Evolutionary conservation across 768 basidiomycete species (phyloP).

Genomic region (Asterophora parasitica): DNA sequence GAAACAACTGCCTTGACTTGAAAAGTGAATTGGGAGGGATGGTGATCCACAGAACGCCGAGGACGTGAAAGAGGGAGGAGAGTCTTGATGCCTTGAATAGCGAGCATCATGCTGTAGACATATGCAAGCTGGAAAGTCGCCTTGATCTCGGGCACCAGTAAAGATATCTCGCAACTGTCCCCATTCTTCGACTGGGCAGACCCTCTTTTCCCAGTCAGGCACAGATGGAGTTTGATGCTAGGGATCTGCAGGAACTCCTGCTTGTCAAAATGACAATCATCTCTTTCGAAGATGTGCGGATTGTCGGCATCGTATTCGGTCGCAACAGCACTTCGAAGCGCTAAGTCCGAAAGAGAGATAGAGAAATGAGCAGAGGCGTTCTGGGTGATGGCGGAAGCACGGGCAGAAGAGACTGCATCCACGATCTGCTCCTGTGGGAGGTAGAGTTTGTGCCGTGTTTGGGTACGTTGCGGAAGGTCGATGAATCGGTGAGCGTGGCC

Average conservation of each 20-base stretch:
- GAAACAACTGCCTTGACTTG: conserved; percentile 32
- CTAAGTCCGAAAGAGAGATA: conserved; percentile 41
- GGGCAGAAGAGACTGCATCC: conserved; percentile 40
- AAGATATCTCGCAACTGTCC: conserved; percentile 43
- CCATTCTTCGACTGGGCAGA: conserved; percentile 14
- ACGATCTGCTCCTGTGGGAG: conserved; percentile 48
- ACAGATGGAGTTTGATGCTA: conserved; percentile 22
- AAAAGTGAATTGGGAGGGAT: conserved; percentile 15
- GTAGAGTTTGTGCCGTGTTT: conserved; percentile 48
- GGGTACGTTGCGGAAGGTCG: conserved; percentile 30
- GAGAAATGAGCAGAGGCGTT: conserved; percentile 39
- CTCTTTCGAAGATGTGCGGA: conserved; percentile 50
- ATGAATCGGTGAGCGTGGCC: conserved; percentile 34
- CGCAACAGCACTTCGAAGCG: conserved; percentile 58
- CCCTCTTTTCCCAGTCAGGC: conserved; percentile 22
- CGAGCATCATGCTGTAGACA: conserved; percentile 67
- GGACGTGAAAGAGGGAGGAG: conserved; percentile 25
- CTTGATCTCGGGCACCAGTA: conserved; percentile 49
- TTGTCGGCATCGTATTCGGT: conserved; percentile 67
- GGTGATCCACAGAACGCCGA: conserved; percentile 7
- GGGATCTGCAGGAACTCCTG: conserved; percentile 44
- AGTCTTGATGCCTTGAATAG: conserved; percentile 43
- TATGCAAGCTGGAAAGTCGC: conserved; percentile 57
- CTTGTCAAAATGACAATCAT: conserved; percentile 37
- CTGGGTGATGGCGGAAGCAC: conserved; percentile 25